phyloP scores from a whole-genome alignment of 129 eudicot genomes.

The Flaveria trinervia region DNA sequence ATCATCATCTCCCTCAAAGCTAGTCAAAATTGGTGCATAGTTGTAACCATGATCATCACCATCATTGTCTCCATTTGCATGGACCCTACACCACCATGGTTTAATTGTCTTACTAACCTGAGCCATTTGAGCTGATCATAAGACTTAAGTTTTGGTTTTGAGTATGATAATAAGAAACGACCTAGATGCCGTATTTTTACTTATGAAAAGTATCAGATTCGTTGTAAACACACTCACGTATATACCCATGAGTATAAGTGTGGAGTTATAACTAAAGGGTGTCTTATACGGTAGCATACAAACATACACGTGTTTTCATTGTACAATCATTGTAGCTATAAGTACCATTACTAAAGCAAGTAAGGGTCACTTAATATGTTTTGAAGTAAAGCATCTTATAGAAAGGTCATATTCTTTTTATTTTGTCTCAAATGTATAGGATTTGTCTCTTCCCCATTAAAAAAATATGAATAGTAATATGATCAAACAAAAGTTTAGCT shows the following conservation, averaged over 20 bases:
- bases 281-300: slow-evolving; percentile 16
- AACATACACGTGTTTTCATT: background rate
- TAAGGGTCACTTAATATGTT: no score
- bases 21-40: background rate
- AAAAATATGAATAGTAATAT: no score
- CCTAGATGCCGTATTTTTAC: slow-evolving; percentile 14
- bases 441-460: no score
- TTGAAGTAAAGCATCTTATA: no score
- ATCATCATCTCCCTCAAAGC: slow-evolving; percentile 23
- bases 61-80: background rate
- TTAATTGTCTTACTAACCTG: slow-evolving; percentile 13
- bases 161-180: background rate
- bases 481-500: no score
- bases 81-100: slow-evolving; percentile 13
- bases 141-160: slow-evolving; percentile 6
- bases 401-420: no score
- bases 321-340: no score
- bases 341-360: no score
- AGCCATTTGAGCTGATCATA: slow-evolving; percentile 4
- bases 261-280: slow-evolving; percentile 14
- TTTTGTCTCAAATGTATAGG: no score
- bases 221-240: background rate
- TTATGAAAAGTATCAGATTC: background rate
- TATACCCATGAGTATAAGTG: slow-evolving; percentile 27
- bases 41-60: slow-evolving; percentile 30